Evolutionary conservation across 1,284 basidiomycete genomes (phyloP), one percentile per base, ranked within the genome.

Genomic region (Ceratobasidium sp.): DNA sequence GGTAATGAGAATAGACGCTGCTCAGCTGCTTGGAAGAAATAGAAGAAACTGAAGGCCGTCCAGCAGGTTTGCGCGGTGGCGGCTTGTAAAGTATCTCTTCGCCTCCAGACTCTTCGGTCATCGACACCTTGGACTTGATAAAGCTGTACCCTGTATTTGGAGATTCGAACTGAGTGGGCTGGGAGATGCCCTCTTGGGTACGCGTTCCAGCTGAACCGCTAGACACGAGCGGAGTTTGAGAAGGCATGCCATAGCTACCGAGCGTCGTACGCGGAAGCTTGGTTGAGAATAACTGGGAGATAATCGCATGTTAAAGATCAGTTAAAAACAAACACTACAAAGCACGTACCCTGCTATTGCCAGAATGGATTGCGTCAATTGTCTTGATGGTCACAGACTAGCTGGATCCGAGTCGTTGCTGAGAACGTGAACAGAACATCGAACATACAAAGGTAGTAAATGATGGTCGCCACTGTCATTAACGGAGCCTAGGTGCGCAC

Each of bases 341-440:
- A 51, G 61, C 67, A 84, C 87, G 39, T 84, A 92, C 92, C 87
- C 93, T 90, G 81, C 91, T 90, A 87, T 92, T 92, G 73, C 93
- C 92, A 55, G 86, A 84, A 83, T 95, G 94, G 58, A 68, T 76
- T 33, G 92, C 92, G 85, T 95, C 94, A 77, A 94, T 86, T 7
- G 94, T 94, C 82, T 95, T 94, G 80, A 95, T 94, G 13, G 94
- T 95, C 94, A 95, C 9, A 94, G 94, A 82, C 93, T 95, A 82
- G 70, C 64, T 79, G 81, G 46, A 73, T 81, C 12, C 33, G 33
- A 33, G 33, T 33, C 33, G 33, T 33, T 33, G 33, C 33, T 33
- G 33, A 33, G 33, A 33, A 33, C 33, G 33, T 33, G 33, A 33
- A 33, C 33, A 33, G 33, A 4, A 33, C 33, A 33, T 33, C 33